phyloP scores from a whole-genome alignment of 768 basidiomycete species.

The Tylopilus felleus region DNA sequence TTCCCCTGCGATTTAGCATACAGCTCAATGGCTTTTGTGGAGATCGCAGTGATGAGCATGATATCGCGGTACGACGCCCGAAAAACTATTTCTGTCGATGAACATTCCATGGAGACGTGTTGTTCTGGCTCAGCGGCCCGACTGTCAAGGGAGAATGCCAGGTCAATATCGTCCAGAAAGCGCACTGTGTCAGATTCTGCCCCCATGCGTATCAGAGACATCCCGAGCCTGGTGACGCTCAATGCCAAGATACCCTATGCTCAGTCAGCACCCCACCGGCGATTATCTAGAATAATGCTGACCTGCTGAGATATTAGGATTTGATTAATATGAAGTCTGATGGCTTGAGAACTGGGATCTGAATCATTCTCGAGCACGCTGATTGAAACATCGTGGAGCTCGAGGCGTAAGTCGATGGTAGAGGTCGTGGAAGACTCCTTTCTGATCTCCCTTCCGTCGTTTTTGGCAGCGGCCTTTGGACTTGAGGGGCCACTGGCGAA shows the following conservation, averaged over 20 bases:
- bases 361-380: conserved; percentile 84
- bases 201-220: conserved; percentile 93
- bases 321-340: conserved; percentile 79
- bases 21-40: conserved; percentile 83
- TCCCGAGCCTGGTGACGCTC: conserved; percentile 77
- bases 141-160: conserved; percentile 84
- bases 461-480: conserved; percentile 12
- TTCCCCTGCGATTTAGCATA: conserved; percentile 46
- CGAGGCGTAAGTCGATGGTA: conserved; percentile 66
- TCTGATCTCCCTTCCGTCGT: conserved; percentile 10
- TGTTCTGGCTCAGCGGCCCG: conserved; percentile 67
- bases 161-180: conserved; percentile 89
- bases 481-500: conserved; percentile 56
- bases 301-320: conserved; percentile 92
- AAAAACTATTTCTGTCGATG: conserved; percentile 79
- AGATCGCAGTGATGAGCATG: conserved; percentile 78
- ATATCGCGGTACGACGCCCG: conserved; percentile 96
- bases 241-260: conserved; percentile 74
- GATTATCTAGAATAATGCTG: conserved; percentile 15
- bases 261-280: conserved; percentile 7
- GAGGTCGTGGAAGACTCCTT: conserved; percentile 12
- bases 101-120: conserved; percentile 81
- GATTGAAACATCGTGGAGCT: conserved; percentile 87
- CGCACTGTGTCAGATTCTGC: conserved; percentile 76
- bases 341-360: conserved; percentile 77